Percentiles rank a stretch among this genome's conserved stretches.
Evolutionary conservation across 495 filamentous ascomycete species (phyloP).

Genomic region (Penicillium bialowiezense): DNA sequence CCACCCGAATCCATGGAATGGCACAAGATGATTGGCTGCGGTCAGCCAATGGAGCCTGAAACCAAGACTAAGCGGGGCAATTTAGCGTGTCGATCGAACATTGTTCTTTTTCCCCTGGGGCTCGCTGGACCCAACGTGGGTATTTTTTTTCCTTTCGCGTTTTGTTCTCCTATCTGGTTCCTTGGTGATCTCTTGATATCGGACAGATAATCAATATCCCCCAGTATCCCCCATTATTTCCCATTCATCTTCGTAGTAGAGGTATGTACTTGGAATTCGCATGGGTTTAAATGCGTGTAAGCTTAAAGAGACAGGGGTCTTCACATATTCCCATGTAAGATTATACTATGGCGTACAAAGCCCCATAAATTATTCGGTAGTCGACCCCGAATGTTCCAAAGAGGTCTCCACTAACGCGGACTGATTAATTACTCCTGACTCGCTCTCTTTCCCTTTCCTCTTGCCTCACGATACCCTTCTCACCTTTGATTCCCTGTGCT

Average conservation of each 20-base stretch:
- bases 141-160: background rate
- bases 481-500: slow-evolving; percentile 5
- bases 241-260: background rate
- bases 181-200: too few relatives aligned
- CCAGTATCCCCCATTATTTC: background rate
- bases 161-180: too few relatives aligned
- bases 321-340: background rate
- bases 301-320: background rate
- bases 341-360: slow-evolving; percentile 3
- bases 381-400: slow-evolving; percentile 17
- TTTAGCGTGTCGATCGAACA: slow-evolving; percentile 8
- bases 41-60: slow-evolving; percentile 2
- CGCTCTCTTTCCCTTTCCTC: background rate
- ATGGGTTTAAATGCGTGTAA: too few relatives aligned
- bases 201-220: too few relatives aligned
- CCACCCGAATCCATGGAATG: background rate
- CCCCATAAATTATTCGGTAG: slow-evolving; percentile 21
- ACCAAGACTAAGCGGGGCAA: background rate
- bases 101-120: slow-evolving; percentile 1
- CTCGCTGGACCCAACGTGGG: background rate
- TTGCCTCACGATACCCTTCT: background rate
- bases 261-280: too few relatives aligned
- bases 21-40: background rate
- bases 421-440: slow-evolving; percentile 12
- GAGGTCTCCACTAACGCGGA: slow-evolving; percentile 1